These are phyloP conservation scores for Ustilago nuda DNA, from an alignment of 1,284 basidiomycete genomes.

Conservation along the genomic window DNA sequence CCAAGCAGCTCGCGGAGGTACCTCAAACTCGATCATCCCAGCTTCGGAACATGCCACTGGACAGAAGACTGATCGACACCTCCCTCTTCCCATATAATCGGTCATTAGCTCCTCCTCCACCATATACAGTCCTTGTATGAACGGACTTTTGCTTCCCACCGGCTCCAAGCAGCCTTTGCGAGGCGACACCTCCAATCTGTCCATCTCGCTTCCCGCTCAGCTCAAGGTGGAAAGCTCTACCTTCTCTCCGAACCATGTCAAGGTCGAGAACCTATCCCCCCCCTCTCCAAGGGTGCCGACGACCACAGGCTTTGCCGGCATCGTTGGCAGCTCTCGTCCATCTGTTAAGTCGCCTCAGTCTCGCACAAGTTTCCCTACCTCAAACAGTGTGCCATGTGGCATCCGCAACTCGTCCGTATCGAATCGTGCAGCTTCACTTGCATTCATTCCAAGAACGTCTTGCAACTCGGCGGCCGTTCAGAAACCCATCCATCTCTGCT, in stretches of 20 bases:
- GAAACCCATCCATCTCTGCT: conserved; percentile 45
- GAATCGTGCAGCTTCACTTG: conserved; percentile 31
- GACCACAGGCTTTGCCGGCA: conserved; percentile 5
- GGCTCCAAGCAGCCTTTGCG: conserved; percentile 46
- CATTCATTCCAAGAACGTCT: conserved; percentile 42
- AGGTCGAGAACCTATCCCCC: conserved; percentile 16
- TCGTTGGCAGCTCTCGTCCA: neutral
- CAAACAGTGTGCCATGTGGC: conserved; percentile 8
- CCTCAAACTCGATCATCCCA: conserved; percentile 16
- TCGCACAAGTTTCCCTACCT: conserved; percentile 3
- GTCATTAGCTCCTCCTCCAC: neutral
- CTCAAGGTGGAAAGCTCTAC: conserved; percentile 20
- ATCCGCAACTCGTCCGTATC: conserved; percentile 7
- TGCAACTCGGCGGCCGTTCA: conserved; percentile 41
- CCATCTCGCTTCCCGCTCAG: conserved; percentile 25
- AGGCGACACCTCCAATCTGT: conserved; percentile 29
- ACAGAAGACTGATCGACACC: conserved; percentile 29
- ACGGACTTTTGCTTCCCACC: conserved; percentile 46
- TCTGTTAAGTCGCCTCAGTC: conserved; percentile 10
- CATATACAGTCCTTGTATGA: conserved; percentile 30
- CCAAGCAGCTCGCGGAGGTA: conserved; percentile 35
- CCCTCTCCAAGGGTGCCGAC: conserved; percentile 6
- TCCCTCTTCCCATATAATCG: conserved; percentile 17
- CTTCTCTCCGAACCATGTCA: conserved; percentile 21
- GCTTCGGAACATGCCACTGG: conserved; percentile 41